phyloP scores from a whole-genome alignment of 1,139 yeast species.

The Suhomyces wounanorum region DNA sequence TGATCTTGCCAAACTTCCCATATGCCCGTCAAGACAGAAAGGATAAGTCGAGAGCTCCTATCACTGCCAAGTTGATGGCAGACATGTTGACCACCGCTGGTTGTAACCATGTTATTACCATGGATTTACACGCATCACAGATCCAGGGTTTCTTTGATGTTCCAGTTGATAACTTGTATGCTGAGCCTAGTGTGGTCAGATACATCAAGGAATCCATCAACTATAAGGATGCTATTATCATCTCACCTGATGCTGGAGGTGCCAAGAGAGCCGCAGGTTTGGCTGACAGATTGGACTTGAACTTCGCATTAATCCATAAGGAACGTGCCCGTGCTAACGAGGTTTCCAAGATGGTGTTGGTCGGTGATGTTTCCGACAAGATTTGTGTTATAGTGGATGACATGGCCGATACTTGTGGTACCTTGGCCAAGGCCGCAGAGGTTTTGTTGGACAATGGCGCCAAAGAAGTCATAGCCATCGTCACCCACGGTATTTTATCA shows the following conservation, averaged over 20 bases:
- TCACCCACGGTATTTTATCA: conserved; percentile 91
- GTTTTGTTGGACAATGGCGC: conserved; percentile 82
- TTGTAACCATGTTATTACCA: conserved; percentile 93
- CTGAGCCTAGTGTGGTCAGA: conserved; percentile 91
- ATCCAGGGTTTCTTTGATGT: conserved; percentile 96
- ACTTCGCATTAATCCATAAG: conserved; percentile 94
- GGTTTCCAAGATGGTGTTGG: conserved; percentile 91
- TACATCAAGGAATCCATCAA: conserved; percentile 77
- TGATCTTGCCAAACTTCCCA: conserved; percentile 93
- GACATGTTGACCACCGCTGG: conserved; percentile 95
- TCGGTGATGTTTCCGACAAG: conserved; percentile 90
- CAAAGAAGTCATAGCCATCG: conserved; percentile 84
- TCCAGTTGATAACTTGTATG: conserved; percentile 94
- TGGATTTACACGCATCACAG: conserved; percentile 97
- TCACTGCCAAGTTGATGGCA: conserved; percentile 95
- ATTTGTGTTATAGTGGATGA: conserved; percentile 92
- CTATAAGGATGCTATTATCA: conserved; percentile 68
- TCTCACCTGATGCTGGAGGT: conserved; percentile 99
- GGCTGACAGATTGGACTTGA: conserved; percentile 89
- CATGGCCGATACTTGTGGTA: conserved; percentile 99
- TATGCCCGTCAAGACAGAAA: conserved; percentile 97
- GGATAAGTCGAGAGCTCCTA: conserved; percentile 95
- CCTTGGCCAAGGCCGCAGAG: conserved; percentile 94
- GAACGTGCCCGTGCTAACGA: conserved; percentile 96
- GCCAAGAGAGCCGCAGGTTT: conserved; percentile 97